phyloP scores from a whole-genome alignment of 305 asterid genomes.

The Ruellia speciosa region DNA sequence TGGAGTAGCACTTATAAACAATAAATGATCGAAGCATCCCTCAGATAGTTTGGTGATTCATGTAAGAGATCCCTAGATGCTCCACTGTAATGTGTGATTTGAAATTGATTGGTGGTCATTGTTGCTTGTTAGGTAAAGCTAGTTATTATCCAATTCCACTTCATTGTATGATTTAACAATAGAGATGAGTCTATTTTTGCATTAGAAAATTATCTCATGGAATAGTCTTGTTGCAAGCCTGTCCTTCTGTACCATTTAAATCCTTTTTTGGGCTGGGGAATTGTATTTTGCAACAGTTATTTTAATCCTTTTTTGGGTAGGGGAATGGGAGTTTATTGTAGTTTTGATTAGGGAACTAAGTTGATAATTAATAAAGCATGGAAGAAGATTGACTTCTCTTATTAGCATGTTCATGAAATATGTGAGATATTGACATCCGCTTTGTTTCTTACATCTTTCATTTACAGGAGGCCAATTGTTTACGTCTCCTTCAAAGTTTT shows the following conservation, averaged over 20 bases:
- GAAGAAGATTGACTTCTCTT: background rate
- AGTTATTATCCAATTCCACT: background rate
- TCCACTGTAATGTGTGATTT: background rate
- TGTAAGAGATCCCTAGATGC: no score
- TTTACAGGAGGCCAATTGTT: constrained; percentile 62
- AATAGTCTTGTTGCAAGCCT: no score
- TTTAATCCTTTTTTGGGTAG: background rate
- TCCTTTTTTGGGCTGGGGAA: background rate
- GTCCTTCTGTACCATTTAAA: background rate
- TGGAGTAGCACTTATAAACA: no score
- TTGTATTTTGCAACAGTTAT: background rate
- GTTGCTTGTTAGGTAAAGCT: background rate
- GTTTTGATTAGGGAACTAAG: background rate
- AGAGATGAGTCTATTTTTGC: no score
- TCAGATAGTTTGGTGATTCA: no score
- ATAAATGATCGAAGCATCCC: no score
- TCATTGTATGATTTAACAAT: background rate
- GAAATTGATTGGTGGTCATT: background rate
- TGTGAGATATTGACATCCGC: constrained; percentile 11
- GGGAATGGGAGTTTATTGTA: background rate
- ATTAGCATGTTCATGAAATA: background rate
- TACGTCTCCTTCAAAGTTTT: constrained; percentile 66
- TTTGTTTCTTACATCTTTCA: constrained; percentile 17
- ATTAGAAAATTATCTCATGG: no score
- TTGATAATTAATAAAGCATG: background rate